phyloP scores from a whole-genome alignment of 345 rosid genomes.

The Erucastrum elatum region DNA sequence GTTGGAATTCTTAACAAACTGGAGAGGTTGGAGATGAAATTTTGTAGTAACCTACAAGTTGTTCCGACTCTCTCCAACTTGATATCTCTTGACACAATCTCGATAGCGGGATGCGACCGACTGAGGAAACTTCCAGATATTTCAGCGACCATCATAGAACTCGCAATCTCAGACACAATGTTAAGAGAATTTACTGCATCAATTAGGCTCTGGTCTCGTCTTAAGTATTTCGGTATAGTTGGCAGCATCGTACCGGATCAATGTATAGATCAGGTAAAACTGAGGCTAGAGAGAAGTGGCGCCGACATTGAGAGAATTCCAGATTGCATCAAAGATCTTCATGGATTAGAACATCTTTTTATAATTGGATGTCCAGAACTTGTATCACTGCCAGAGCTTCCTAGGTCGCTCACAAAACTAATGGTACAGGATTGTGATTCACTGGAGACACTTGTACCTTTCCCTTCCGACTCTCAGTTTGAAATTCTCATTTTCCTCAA shows the following conservation, averaged over 20 bases:
- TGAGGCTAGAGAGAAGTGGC: not conserved
- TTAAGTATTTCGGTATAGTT: accelerated
- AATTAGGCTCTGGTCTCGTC: not conserved
- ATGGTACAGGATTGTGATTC: not conserved
- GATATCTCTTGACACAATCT: no score
- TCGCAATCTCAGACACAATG: not conserved
- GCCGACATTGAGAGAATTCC: not conserved
- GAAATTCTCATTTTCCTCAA: not conserved
- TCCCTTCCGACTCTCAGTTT: not conserved
- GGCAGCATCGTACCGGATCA: no score
- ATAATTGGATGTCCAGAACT: not conserved
- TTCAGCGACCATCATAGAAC: no score
- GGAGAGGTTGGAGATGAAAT: no score
- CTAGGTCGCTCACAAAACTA: not conserved
- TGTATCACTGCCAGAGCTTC: not conserved
- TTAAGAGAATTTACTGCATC: not conserved
- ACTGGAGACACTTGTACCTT: not conserved
- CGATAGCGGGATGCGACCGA: no score
- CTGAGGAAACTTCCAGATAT: no score
- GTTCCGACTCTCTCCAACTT: no score
- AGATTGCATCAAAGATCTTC: not conserved
- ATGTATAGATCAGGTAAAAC: no score
- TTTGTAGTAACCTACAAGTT: no score
- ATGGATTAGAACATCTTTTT: not conserved
- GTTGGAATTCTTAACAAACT: no score